Base-by-base conservation (phyloP, 73 alveolate genomes). In the Symbiodinium natans region DNA sequence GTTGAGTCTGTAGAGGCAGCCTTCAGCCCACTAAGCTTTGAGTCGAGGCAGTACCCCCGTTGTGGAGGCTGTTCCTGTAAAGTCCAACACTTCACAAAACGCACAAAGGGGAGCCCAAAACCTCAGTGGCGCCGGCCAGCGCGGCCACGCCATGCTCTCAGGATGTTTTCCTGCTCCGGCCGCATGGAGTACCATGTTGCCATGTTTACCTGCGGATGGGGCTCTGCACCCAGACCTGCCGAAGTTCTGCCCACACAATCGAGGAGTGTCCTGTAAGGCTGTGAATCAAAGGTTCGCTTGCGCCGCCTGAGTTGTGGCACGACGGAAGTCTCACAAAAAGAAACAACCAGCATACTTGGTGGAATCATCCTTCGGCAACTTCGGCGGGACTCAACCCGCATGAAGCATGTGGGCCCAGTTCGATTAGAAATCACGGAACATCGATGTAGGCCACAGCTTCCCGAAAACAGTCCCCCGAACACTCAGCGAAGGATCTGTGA, bases 161-260 rank as follows among this genome's bases (percentile, higher is more conserved):
- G 80, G 80, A 63, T 63, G 71, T 63, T 63, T 63, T 63, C 80
- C 80, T 63, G 80, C 33, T 63, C 33, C 80, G 80, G 36, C 80
- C 80, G 71, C 59, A 46, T 25, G 36, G 27, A 13, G 80, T 34
- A 63, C 77, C 38, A n/a, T n/a, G n/a, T n/a, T n/a, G n/a, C n/a
- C n/a, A n/a, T 23, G 80, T 63, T 63, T 36, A 63, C 80, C 80
- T 63, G 80, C 80, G 33, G 80, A n/a, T 29, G 29, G 38, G 80
- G 80, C 80, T 63, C 77, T 6, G 13, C 13, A 34, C 77, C 77
- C 33, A n/a, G 36, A 63, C 31, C 80, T 23, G 38, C 33, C 80
- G 80, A 63, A 63, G 80, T 63, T 63, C 59, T 46, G 59, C 59
- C 6, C 13, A n/a, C n/a, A n/a, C n/a, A n/a, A n/a, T n/a, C n/a